Conservation (phyloP, 1,284 basidiomycete genomes). For the Neonothopanus nambi region DNA sequence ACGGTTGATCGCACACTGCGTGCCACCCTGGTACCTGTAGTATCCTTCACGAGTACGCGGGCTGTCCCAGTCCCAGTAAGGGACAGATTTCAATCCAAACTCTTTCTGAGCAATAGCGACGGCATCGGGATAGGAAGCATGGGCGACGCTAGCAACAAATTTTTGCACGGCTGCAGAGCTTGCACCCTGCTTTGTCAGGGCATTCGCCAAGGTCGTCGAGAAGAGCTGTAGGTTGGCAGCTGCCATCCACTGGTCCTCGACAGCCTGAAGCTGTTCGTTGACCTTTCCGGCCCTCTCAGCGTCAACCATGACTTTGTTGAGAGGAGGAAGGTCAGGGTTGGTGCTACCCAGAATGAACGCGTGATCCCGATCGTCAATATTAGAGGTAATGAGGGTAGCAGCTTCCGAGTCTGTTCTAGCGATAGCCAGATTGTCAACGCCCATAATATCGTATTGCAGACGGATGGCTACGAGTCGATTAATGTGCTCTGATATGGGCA, state of each 20-base stretch:
- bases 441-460: conserved; percentile 64
- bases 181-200: conserved; percentile 68
- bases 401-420: conserved; percentile 88
- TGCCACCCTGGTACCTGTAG: conserved; percentile 97
- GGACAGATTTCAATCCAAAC: conserved; percentile 73
- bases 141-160: conserved; percentile 62
- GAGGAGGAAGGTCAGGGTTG: conserved; percentile 68
- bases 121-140: conserved; percentile 71
- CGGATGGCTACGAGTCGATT: conserved; percentile 78
- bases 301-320: conserved; percentile 82
- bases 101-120: conserved; percentile 78
- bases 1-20: conserved; percentile 91
- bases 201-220: conserved; percentile 72
- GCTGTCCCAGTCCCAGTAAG: conserved; percentile 93
- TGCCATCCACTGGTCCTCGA: conserved; percentile 87
- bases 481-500: conserved; percentile 76
- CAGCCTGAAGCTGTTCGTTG: conserved; percentile 78
- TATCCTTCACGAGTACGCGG: conserved; percentile 94
- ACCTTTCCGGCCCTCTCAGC: conserved; percentile 82
- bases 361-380: conserved; percentile 97
- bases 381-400: conserved; percentile 94
- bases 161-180: conserved; percentile 47
- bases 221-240: conserved; percentile 82
- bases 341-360: conserved; percentile 94
- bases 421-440: conserved; percentile 69